Base-by-base conservation (phyloP, 78 protist genomes). In the Bigelowiella natans region DNA sequence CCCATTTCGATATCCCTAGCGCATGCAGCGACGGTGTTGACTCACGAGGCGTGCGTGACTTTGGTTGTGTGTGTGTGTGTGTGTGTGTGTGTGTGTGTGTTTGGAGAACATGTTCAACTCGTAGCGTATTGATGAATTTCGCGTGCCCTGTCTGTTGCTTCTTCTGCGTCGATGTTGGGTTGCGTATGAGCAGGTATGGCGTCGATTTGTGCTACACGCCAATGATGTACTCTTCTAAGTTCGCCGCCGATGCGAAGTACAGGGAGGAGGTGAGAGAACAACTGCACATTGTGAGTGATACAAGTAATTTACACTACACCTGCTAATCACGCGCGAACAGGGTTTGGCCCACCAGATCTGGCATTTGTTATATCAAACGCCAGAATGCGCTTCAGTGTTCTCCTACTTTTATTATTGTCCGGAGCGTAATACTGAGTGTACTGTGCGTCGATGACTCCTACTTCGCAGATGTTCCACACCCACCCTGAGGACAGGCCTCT, bases 401-500 rank as follows among this genome's bases (percentile, higher is more conserved):
- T 18, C 73, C 34, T 26, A 51, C 73, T 26, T 18, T 7, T 18
- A 51, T 51, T 18, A 7, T 51, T 26, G 18, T 7, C 73, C 73
- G 7, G 73, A 51, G 73, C 34, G 73, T 51, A 51, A 51, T 26
- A 18, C 73, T 51, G 73, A 51, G 73, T 7, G 73, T 51, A 51
- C 34, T 26, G 73, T 7, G 34, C 18, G 73, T 26, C 34, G 73
- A 51, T 51, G 18, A 51, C 34, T 7, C 18, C 34, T 51, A 51
- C 73, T 51, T 18, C 7, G 73, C 18, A 51, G 73, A 18, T 51
- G 73, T 51, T 51, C 18, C 73, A 51, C 73, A 51, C 73, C 34
- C 73, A 51, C 73, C 87, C 87, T 11, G 87, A 85, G 7, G 89
- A 87, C 89, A 2, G 89, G 40, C 89, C 89, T 26, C 11, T 87